Conservation (phyloP, 495 filamentous ascomycete species). For the Talaromyces wortmannii region DNA sequence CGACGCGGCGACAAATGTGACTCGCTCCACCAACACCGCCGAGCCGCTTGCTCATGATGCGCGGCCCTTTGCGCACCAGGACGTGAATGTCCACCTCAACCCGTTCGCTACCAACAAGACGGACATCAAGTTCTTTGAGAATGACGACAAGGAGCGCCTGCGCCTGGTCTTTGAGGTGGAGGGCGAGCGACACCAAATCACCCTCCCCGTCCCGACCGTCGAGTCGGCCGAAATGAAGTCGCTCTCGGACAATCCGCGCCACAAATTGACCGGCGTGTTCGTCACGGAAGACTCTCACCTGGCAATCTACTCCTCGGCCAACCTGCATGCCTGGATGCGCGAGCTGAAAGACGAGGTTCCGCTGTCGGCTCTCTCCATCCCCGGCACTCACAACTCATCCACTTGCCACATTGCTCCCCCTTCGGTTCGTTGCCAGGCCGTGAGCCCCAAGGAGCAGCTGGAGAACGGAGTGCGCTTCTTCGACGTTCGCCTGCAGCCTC, state of each 20-base stretch:
- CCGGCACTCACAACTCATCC: slow-evolving; percentile 92
- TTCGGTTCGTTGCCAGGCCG: slow-evolving; percentile 89
- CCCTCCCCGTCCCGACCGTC: slow-evolving; percentile 48
- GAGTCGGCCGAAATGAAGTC: slow-evolving; percentile 50
- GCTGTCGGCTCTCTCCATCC: slow-evolving; percentile 79
- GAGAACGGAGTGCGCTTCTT: slow-evolving; percentile 91
- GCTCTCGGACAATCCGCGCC: slow-evolving; percentile 45
- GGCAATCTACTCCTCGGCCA: slow-evolving; percentile 67
- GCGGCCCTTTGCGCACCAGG: slow-evolving; percentile 46
- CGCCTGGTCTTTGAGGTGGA: slow-evolving; percentile 57
- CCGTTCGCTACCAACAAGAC: slow-evolving; percentile 53
- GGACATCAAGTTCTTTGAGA: slow-evolving; percentile 38
- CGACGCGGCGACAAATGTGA: slow-evolving; percentile 28
- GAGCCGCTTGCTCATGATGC: slow-evolving; percentile 39
- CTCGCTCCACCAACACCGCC: slow-evolving; percentile 26
- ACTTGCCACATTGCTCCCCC: slow-evolving; percentile 78
- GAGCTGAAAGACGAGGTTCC: slow-evolving; percentile 59
- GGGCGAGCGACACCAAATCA: slow-evolving; percentile 54
- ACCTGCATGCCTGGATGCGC: slow-evolving; percentile 76
- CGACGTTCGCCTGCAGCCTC: slow-evolving; percentile 74
- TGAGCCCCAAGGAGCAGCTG: slow-evolving; percentile 67
- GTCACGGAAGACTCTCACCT: slow-evolving; percentile 56
- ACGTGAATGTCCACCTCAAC: slow-evolving; percentile 47
- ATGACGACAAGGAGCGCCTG: slow-evolving; percentile 44
- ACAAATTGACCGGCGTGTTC: slow-evolving; percentile 68